Base-by-base conservation (phyloP, 169 alveolate species). In the Eimeria mitis region DNA sequence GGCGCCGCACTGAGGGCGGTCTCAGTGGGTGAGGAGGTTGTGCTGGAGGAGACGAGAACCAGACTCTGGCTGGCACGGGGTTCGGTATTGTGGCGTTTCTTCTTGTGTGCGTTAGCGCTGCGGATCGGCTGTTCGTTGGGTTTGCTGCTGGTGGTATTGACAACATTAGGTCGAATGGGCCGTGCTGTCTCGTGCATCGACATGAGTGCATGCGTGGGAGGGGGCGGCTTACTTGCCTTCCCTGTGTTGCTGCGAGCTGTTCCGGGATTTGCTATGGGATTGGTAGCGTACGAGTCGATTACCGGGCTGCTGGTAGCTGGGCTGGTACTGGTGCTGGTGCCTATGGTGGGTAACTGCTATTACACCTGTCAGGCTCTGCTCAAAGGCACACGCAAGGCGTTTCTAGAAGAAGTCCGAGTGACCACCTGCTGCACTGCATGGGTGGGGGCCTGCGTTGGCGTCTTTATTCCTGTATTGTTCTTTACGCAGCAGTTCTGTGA, bases 361-460 rank as follows among this genome's bases (percentile, higher is more conserved):
- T 84, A 11, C 37, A 84, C 91, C 23, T 84, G 76, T 34, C 73
- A 59, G 44, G 91, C 91, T 28, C 61, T 84, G 73, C 91, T 54
- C 13, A 84, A 84, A 23, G 91, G 91, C 40, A 84, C 91, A 5
- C 73, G 91, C 16, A 59, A 84, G 44, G 76, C 91, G 13, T 84
- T 54, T n/a, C 76, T 84, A 5, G 76, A 59, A 19, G 91, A 84
- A 34, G 91, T 84, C 8, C 44, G 56, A 21, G 61, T 59, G 31
- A 84, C 91, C 3, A 84, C 91, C 34, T 84, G 91, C 78, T 84
- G 91, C 61, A 59, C 91, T 14, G 91, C 76, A 1, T 84, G 91
- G 91, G 91, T 84, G 21, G 76, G 91, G 42, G 91, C 91, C 25
- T 84, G 91, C n/a, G 76, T 84, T 14, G 91, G 91, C 4, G 91